phyloP scores from a whole-genome alignment of 2,329 filamentous ascomycete species.

The Sclerotinia minor region DNA sequence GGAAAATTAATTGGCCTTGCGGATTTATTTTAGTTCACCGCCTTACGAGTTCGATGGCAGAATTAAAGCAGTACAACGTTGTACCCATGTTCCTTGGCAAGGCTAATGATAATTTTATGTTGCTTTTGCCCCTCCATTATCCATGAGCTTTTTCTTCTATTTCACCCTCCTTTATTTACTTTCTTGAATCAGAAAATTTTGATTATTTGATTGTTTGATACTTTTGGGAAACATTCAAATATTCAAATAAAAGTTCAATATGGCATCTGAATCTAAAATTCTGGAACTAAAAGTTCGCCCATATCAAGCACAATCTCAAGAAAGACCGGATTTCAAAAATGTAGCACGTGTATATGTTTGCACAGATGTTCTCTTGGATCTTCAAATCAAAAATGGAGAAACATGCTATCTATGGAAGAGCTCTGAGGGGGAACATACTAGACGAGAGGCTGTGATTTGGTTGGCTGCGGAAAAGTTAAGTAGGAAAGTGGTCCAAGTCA shows the following conservation, averaged over 20 bases:
- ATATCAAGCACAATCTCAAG: slow-evolving; percentile 34
- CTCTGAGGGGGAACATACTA: slow-evolving; percentile 35
- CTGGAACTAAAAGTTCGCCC: slow-evolving; percentile 42
- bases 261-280: slow-evolving; percentile 32
- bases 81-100: slow-evolving; percentile 17
- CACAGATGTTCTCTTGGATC: slow-evolving; percentile 50
- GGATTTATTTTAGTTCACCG: not conserved
- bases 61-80: not conserved
- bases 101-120: slow-evolving; percentile 12
- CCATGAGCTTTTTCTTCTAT: not conserved
- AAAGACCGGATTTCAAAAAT: slow-evolving; percentile 40
- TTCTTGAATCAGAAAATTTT: not conserved
- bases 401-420: slow-evolving; percentile 53
- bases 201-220: no score
- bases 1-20: slow-evolving; percentile 21
- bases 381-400: slow-evolving; percentile 59
- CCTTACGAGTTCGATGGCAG: slow-evolving; percentile 3
- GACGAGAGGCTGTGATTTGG: slow-evolving; percentile 59
- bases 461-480: slow-evolving; percentile 61
- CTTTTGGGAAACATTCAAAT: not conserved
- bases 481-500: slow-evolving; percentile 69
- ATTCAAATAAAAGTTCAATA: not conserved
- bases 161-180: not conserved
- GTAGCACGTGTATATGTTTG: slow-evolving; percentile 40
- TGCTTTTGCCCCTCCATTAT: slow-evolving; percentile 6